phyloP scores from a whole-genome alignment of 2,329 filamentous ascomycete genomes.

The Onygena corvina region DNA sequence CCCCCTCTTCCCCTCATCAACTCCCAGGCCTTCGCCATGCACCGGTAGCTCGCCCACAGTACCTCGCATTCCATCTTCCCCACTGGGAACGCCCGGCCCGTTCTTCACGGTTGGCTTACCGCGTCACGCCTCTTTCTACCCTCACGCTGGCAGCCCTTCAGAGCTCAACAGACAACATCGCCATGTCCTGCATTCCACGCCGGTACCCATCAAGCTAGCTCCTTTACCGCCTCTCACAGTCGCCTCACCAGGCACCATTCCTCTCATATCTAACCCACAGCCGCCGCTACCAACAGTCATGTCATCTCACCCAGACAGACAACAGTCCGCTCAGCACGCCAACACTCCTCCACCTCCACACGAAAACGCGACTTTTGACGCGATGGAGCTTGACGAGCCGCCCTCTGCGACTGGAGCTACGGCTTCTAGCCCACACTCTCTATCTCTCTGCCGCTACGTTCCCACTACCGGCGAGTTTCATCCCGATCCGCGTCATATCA shows the following conservation, averaged over 20 bases:
- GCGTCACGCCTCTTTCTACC: not conserved
- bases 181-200: not conserved
- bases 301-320: not conserved
- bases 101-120: not conserved
- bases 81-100: not conserved
- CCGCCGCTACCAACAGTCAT: not conserved
- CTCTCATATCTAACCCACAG: not conserved
- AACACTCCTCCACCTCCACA: not conserved
- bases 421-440: conserved; percentile 15
- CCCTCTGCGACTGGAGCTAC: not conserved
- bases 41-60: not conserved
- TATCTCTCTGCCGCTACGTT: conserved; percentile 27
- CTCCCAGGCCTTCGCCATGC: not conserved
- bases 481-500: conserved; percentile 26
- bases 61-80: not conserved
- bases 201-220: not conserved
- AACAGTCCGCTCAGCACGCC: not conserved
- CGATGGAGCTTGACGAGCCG: not conserved
- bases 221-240: not conserved
- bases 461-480: conserved; percentile 27
- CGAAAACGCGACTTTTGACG: not conserved
- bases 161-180: not conserved
- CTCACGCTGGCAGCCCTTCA: not conserved
- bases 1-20: not conserved
- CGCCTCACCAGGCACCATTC: not conserved